phyloP scores from a whole-genome alignment of 768 basidiomycete genomes.

The Serendipita vermifera region DNA sequence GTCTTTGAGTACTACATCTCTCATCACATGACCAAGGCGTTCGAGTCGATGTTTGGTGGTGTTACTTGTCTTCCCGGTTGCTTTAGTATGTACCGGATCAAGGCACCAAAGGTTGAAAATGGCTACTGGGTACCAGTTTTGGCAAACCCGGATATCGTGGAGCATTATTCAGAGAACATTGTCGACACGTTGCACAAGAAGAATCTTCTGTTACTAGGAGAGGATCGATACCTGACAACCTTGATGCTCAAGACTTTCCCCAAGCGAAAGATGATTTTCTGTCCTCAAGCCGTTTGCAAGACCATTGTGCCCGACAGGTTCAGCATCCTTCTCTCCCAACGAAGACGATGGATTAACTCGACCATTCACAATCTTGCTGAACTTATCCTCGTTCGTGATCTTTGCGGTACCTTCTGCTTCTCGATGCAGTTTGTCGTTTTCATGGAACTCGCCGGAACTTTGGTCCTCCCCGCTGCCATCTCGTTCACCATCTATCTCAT shows the following conservation, averaged over 20 bases:
- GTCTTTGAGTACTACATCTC: slow-evolving; percentile 99
- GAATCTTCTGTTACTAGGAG: slow-evolving; percentile 90
- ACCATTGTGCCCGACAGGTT: slow-evolving; percentile 97
- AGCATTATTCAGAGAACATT: slow-evolving; percentile 98
- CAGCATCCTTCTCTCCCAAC: slow-evolving; percentile 82
- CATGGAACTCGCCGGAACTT: slow-evolving; percentile 94
- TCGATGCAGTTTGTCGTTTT: slow-evolving; percentile 99
- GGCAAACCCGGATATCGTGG: slow-evolving; percentile 96
- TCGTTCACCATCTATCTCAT: slow-evolving; percentile 92
- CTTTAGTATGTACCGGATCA: slow-evolving; percentile 99
- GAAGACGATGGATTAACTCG: slow-evolving; percentile 99
- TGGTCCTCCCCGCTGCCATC: slow-evolving; percentile 95
- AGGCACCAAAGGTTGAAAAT: slow-evolving; percentile 89
- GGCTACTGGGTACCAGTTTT: slow-evolving; percentile 99
- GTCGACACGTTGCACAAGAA: slow-evolving; percentile 99
- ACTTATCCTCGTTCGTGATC: slow-evolving; percentile 83
- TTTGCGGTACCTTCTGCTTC: slow-evolving; percentile 99
- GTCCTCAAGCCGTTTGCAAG: slow-evolving; percentile 97
- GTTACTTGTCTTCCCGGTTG: slow-evolving; percentile 99
- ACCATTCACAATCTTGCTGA: slow-evolving; percentile 97
- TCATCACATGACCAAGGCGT: slow-evolving; percentile 97
- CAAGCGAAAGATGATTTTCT: slow-evolving; percentile 97
- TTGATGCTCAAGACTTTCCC: slow-evolving; percentile 99
- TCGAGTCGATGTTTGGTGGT: slow-evolving; percentile 99
- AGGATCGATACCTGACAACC: slow-evolving; percentile 97